A percentile compares a stretch with the other conserved stretches of the same genome.
Conservation (phyloP, 2,329 filamentous ascomycete genomes). For the Neonectria neomacrospora region DNA sequence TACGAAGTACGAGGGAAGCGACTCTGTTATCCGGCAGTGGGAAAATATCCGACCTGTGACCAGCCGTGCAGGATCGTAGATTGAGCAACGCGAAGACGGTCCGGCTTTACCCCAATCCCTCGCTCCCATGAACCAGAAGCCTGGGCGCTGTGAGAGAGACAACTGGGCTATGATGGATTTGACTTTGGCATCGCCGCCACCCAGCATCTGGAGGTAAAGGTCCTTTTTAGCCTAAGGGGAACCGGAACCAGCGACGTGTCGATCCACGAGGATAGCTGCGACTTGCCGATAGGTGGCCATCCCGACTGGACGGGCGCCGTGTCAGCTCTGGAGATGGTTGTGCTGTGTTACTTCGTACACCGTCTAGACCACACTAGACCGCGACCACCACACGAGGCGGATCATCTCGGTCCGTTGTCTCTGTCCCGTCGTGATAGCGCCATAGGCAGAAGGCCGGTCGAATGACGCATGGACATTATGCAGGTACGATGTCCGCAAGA, state of each 20-base stretch:
- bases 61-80: slow-evolving; percentile 32
- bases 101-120: slow-evolving; percentile 10
- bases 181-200: slow-evolving; percentile 6
- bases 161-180: slow-evolving; percentile 4
- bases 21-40: slow-evolving; percentile 16
- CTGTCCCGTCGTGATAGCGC: slow-evolving; percentile 11
- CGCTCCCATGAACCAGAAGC: slow-evolving; percentile 3
- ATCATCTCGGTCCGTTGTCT: slow-evolving; percentile 15
- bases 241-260: slow-evolving; percentile 13
- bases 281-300: slow-evolving; percentile 22
- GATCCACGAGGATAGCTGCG: slow-evolving; percentile 20
- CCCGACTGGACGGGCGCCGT: slow-evolving; percentile 14
- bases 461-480: slow-evolving; percentile 3
- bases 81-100: slow-evolving; percentile 24
- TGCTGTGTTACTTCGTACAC: slow-evolving; percentile 27
- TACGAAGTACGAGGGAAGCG: slow-evolving; percentile 6
- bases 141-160: slow-evolving; percentile 7
- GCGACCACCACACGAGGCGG: slow-evolving; percentile 3
- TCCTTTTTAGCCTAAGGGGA: slow-evolving; percentile 12
- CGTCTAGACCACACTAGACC: slow-evolving; percentile 7
- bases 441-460: neutral
- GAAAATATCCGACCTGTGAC: slow-evolving; percentile 37
- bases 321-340: slow-evolving; percentile 20
- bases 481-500: neutral
- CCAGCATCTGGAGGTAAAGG: slow-evolving; percentile 13